Evolutionary conservation across 106 monocot genomes (phyloP).

Genomic region (Gastrodia elata): DNA sequence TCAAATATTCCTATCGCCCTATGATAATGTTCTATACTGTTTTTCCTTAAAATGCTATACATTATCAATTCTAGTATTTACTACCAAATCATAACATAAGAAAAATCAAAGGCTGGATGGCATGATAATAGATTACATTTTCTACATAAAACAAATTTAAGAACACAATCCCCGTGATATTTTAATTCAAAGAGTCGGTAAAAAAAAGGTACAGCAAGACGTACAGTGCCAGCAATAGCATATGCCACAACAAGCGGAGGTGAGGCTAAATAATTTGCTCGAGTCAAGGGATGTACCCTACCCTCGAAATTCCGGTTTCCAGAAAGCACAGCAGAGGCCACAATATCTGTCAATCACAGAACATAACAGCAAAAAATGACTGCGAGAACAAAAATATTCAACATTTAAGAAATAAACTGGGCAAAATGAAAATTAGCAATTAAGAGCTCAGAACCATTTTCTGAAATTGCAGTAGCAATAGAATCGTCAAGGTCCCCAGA

Average conservation of each 20-base stretch:
- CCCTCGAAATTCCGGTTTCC: constrained; percentile 83
- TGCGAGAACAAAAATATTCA: neutral
- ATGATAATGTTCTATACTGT: neutral
- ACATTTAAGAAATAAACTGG: neutral
- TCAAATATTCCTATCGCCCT: neutral
- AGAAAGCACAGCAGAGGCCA: constrained; percentile 70
- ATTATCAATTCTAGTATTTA: neutral
- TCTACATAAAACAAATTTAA: neutral
- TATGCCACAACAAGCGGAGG: constrained; percentile 81
- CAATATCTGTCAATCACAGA: constrained; percentile 33
- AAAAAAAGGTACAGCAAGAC: neutral
- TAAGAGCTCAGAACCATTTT: constrained; percentile 48
- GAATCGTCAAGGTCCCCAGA: constrained; percentile 77
- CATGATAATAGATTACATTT: too few relatives aligned
- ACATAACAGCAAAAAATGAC: neutral
- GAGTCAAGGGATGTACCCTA: constrained; percentile 63
- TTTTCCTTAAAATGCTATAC: neutral
- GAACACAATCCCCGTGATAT: neutral
- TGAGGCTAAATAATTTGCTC: constrained; percentile 80
- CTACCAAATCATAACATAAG: neutral
- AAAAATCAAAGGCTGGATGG: neutral
- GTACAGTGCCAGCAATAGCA: constrained; percentile 81
- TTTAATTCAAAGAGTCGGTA: neutral
- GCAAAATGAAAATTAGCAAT: neutral
- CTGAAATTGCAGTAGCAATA: constrained; percentile 54